Conservation (phyloP, 2,329 filamentous ascomycete genomes). For the Nemania serpens region DNA sequence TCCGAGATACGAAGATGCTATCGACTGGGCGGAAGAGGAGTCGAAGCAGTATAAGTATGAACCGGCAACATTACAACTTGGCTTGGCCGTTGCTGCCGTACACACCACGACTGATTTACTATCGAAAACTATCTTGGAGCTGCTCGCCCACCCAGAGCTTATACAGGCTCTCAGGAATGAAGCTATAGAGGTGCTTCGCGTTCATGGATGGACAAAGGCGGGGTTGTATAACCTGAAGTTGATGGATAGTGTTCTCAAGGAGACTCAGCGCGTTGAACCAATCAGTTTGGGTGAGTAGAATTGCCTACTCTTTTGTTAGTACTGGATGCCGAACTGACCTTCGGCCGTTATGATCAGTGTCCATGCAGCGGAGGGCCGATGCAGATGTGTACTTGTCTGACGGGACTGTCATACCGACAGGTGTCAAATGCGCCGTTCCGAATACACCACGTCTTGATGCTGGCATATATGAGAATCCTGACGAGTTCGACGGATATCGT, state of each 20-base stretch:
- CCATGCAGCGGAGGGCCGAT: conserved; percentile 3
- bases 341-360: not conserved
- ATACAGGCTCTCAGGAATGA: conserved; percentile 13
- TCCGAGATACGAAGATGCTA: conserved; percentile 11
- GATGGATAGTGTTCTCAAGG: conserved; percentile 24
- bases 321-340: not conserved
- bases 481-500: conserved; percentile 19
- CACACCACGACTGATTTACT: conserved; percentile 20
- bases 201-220: conserved; percentile 11
- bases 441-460: conserved; percentile 7
- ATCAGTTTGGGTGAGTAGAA: conserved; percentile 6
- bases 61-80: conserved; percentile 9
- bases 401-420: conserved; percentile 14
- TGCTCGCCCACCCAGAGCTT: conserved; percentile 7
- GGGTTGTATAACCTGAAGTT: conserved; percentile 17
- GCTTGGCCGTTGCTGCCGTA: conserved; percentile 6
- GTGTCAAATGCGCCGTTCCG: conserved; percentile 2
- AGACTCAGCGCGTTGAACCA: conserved; percentile 20
- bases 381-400: conserved; percentile 18
- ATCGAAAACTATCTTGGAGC: conserved; percentile 10
- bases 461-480: conserved; percentile 6
- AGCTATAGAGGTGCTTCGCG: not conserved
- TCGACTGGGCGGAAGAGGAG: conserved; percentile 14
- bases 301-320: not conserved
- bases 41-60: conserved; percentile 5